Percentiles rank a stretch among this genome's conserved stretches.
Conservation (phyloP, 2,329 filamentous ascomycete species). For the Arthrobotrys musiformis region DNA sequence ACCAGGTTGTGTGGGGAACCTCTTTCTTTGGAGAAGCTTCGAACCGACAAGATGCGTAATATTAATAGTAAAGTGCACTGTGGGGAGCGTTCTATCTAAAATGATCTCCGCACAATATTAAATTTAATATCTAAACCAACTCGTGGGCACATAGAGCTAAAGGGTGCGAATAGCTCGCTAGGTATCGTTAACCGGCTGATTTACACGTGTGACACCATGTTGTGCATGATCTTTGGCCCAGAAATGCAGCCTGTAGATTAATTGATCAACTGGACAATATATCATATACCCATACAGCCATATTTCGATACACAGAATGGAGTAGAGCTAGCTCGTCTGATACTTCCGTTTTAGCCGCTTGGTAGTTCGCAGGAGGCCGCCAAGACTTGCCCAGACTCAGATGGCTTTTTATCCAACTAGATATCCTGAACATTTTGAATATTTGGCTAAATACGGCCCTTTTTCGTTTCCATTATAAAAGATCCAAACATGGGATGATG, state of each 20-base stretch:
- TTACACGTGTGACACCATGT: conserved; percentile 37
- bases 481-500: conserved; percentile 17
- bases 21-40: conserved; percentile 3
- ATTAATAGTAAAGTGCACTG: too few relatives aligned
- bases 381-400: conserved; percentile 6
- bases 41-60: not conserved
- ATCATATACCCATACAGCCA: conserved; percentile 35
- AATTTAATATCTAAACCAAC: not conserved
- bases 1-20: conserved; percentile 7
- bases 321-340: conserved; percentile 36
- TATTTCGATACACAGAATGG: not conserved
- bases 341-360: conserved; percentile 43
- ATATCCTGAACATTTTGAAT: conserved; percentile 13
- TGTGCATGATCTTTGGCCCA: conserved; percentile 8
- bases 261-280: conserved; percentile 8
- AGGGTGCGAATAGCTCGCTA: conserved; percentile 29
- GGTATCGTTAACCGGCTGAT: conserved; percentile 46
- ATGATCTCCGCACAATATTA: conserved; percentile 13
- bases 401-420: conserved; percentile 35
- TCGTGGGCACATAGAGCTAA: not conserved
- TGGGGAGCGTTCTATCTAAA: too few relatives aligned
- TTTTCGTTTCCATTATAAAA: conserved; percentile 51
- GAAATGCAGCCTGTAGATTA: conserved; percentile 7
- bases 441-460: conserved; percentile 52
- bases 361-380: not conserved